Evolutionary conservation across 148 eudicot species (phyloP).

Genomic region (Nyssa sinensis): DNA sequence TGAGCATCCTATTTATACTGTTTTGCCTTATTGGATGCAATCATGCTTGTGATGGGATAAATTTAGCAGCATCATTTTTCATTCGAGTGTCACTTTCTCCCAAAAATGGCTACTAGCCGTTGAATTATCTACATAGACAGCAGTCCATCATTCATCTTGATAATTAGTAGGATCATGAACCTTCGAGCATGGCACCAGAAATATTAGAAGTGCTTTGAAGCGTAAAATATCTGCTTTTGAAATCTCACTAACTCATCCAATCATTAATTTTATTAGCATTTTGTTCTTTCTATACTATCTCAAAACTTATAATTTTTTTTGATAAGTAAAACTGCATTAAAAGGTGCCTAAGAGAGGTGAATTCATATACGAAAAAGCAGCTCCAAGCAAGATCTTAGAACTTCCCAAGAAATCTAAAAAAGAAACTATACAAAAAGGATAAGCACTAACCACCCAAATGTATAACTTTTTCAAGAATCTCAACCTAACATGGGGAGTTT

Average conservation of each 20-base stretch:
- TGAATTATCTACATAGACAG: neutral
- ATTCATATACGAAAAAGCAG: too few relatives aligned
- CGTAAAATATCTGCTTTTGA: neutral
- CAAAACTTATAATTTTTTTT: neutral
- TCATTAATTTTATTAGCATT: neutral
- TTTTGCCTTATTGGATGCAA: neutral
- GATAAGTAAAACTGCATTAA: too few relatives aligned
- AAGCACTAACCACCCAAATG: too few relatives aligned
- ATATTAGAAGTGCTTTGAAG: neutral
- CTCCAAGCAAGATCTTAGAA: too few relatives aligned
- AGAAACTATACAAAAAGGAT: too few relatives aligned
- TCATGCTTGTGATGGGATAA: neutral
- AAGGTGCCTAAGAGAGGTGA: too few relatives aligned
- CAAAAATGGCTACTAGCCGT: neutral
- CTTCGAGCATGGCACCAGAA: neutral
- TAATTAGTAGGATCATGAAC: neutral
- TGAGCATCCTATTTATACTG: neutral
- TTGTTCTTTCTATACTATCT: neutral
- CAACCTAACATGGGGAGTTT: too few relatives aligned
- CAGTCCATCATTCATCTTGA: neutral
- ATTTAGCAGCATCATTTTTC: neutral
- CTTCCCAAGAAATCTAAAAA: too few relatives aligned
- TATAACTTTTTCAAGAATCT: too few relatives aligned
- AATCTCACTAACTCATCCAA: neutral
- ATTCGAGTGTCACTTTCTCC: neutral